Evolutionary conservation across 768 basidiomycete genomes (phyloP), one percentile per base, ranked within the genome.

Genomic region (Punctularia strigosozonata): DNA sequence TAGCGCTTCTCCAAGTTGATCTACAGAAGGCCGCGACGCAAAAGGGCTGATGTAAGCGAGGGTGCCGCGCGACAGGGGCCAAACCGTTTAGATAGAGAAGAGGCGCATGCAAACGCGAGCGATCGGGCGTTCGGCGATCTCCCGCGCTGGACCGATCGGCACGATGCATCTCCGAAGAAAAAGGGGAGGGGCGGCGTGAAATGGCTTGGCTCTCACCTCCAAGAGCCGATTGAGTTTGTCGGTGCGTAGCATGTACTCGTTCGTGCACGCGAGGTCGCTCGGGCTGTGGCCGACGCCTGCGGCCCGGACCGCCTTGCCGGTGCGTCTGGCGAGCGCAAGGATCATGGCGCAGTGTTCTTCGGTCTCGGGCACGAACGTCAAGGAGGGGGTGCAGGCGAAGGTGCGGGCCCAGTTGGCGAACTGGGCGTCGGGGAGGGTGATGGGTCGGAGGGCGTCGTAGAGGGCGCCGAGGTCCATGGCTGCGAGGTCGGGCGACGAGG

Each of bases 201-300:
- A 6, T 24, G 50, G 46, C 46, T 44, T 21, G 47, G 45, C 49
- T 46, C 45, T 43, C 60, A 92, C 94, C 68, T 86, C 77, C 32
- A 92, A 56, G 24, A 94, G 57, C 30, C 69, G 64, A 56, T 82
- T 70, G 39, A 97, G 59, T 50, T 71, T 74, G 31, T 76, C 76
- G 43, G 85, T 85, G 38, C 82, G 70, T 41, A 98, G 60, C 77
- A 97, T 83, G 62, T 75, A 91, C 8, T 78, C 87, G 37, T 64
- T 71, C 0, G 91, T 95, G 60, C 90, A 97, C 0, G 88, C 85
- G 36, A 98, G 68, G 62, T 99, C 94, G 52, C 80, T 85, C 18
- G 94, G 94, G 42, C 83, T 86, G 61, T 97, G 92, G 2, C 92
- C 94, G 13, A 88, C 77, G 10, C 90, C 95, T 10, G 79, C 82